Base-by-base conservation (phyloP, 2,329 filamentous ascomycete species). In the Chrysoporthe austroafricana region DNA sequence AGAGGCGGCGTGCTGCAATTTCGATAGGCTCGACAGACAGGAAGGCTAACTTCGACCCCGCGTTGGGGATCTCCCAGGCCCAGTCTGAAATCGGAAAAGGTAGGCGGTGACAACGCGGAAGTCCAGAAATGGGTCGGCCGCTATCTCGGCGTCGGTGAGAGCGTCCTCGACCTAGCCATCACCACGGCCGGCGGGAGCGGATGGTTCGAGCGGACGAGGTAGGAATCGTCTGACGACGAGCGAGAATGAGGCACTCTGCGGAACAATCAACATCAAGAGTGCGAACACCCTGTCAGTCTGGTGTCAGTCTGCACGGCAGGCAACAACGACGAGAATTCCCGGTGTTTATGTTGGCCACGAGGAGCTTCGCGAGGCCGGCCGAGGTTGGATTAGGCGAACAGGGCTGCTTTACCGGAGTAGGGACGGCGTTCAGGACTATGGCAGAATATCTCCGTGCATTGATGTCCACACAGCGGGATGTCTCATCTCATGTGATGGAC, bases 91-190 rank as follows among this genome's bases (percentile, higher is more conserved):
- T 90, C 91, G 75, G 94, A 97, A 72, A 90, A 90, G 73, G 86
- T 97, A 76, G 87, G 91, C 43, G 84, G 85, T 77, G 93, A 96
- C 68, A 95, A 90, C 79, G 92, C 93, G 78, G 91, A 94, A 71
- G 80, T 96, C 73, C 90, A 91, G 78, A 90, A 90, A 76, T 98
- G 94, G 94, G 88, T 98, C 73, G 91, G 95, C 76, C 95, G 91
- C 78, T 98, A 98, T 79, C 89, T 98, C 56, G 93, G 93, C 71
- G 90, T 97, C 21, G 96, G 96, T 74, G 96, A 99, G 83, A 97
- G 94, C 88, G 92, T 97, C 72, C 97, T 99, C 94, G 96, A 99
- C 80, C 92, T 96, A 83, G 96, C 94, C 42, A 93, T 98, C 43
- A 94, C 94, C 52, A 88, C 98, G 67, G 92, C 97, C 77, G 91